A percentile compares a stretch with the other conserved stretches of the same genome.
Conservation (phyloP, 1,284 basidiomycete genomes). For the Leccinum pachyderme region DNA sequence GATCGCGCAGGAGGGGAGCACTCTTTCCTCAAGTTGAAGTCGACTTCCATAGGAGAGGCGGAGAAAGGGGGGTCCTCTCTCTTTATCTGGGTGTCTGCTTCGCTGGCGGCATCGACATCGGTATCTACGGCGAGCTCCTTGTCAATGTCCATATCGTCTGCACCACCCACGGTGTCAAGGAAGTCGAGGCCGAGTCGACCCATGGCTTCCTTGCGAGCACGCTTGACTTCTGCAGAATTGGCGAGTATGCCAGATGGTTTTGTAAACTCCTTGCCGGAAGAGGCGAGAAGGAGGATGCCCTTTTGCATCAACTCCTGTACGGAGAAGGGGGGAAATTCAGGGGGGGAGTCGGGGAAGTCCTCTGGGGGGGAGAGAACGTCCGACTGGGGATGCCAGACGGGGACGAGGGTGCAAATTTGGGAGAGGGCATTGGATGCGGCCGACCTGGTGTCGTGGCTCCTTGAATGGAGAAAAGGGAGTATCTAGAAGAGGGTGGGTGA, state of each 20-base stretch:
- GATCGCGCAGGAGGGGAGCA: conserved; percentile 30
- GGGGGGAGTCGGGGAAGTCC: conserved; percentile 36
- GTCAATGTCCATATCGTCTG: conserved; percentile 78
- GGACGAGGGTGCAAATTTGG: conserved; percentile 81
- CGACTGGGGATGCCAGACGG: conserved; percentile 70
- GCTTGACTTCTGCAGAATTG: conserved; percentile 71
- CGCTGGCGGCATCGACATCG: conserved; percentile 47
- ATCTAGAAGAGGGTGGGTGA: conserved; percentile 48
- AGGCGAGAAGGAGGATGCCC: conserved; percentile 77
- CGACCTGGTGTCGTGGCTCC: conserved; percentile 82
- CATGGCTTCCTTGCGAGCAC: conserved; percentile 81
- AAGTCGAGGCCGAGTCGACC: conserved; percentile 79
- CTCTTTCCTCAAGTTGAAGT: conserved; percentile 33
- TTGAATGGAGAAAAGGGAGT: conserved; percentile 84
- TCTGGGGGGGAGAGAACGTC: conserved; percentile 14
- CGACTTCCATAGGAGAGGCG: conserved; percentile 40
- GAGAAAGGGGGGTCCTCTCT: conserved; percentile 35
- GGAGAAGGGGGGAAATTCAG: conserved; percentile 71
- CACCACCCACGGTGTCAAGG: conserved; percentile 62
- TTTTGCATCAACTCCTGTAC: conserved; percentile 73
- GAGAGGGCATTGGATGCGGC: conserved; percentile 85
- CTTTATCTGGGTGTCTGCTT: conserved; percentile 41
- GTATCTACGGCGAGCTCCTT: conserved; percentile 70
- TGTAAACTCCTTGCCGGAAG: conserved; percentile 83
- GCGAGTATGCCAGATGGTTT: conserved; percentile 69